Evolutionary conservation across 2,329 filamentous ascomycete genomes (phyloP).

Genomic region (Mycosphaerelloides madeirae): DNA sequence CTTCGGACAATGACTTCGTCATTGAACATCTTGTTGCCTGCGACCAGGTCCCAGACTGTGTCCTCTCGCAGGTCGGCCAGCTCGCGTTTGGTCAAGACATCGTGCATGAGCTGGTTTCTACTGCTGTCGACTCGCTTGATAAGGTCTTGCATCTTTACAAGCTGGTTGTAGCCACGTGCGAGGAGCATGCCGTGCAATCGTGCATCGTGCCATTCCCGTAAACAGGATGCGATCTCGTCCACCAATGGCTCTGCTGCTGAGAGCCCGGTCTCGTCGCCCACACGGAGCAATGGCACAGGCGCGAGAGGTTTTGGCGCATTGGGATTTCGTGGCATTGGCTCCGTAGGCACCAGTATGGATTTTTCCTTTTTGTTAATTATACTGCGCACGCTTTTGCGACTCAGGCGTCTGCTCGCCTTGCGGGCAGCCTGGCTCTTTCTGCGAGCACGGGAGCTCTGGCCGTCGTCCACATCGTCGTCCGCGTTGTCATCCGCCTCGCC

Average conservation of each 20-base stretch:
- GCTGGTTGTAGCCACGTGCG: constrained; percentile 69
- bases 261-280: constrained; percentile 92
- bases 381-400: constrained; percentile 24
- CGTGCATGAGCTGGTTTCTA: constrained; percentile 85
- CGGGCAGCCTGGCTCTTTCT: constrained; percentile 31
- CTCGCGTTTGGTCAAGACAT: constrained; percentile 84
- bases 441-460: constrained; percentile 13
- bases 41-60: constrained; percentile 92
- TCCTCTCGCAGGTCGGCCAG: constrained; percentile 75
- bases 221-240: constrained; percentile 93
- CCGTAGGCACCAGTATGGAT: constrained; percentile 17
- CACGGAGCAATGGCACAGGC: constrained; percentile 93
- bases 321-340: constrained; percentile 53
- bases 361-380: constrained; percentile 21
- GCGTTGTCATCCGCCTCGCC: constrained; percentile 42
- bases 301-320: constrained; percentile 73
- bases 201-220: constrained; percentile 97
- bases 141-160: constrained; percentile 76
- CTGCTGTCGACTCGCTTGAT: constrained; percentile 79
- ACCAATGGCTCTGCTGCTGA: constrained; percentile 85
- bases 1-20: constrained; percentile 94
- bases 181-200: constrained; percentile 90
- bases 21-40: constrained; percentile 87
- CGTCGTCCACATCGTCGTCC: constrained; percentile 15
- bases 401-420: constrained; percentile 28